Evolutionary conservation across 169 alveolate species (phyloP), one percentile per base, ranked within the genome.

Genomic region (Sarcocystis neurona): DNA sequence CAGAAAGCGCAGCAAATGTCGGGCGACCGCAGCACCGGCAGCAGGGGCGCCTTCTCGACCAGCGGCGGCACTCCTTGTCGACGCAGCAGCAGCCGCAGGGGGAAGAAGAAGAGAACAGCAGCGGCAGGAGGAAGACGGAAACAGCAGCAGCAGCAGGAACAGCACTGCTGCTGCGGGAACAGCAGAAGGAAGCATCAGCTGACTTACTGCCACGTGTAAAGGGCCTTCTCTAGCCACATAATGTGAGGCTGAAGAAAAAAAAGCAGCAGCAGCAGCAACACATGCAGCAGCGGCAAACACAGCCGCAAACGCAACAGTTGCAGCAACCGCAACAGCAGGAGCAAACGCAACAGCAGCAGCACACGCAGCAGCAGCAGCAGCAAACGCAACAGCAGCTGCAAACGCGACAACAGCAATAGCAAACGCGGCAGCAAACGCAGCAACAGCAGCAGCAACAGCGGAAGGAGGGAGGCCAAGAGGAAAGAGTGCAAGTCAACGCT

Each of bases 141-240:
- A 48, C 60, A 48, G 27, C 60, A 15, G 27, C 27, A 48, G 15
- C 60, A 48, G 60, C 27, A 48, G 27, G 60, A 10, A 15, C 6
- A 15, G 60, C 60, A 6, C 15, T 48, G 60, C 27, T 48, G 60
- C 15, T 48, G 6, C 15, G 60, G 6, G 20, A 20, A 53, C 10
- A 53, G 63, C 10, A 12, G 63, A 12, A 20, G 20, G 63, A 20
- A 10, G 63, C n/a, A 12, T 63, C 41, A 12, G 8, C 37, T 18
- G 3, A 2, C 86, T 50, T 20, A 79, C 86, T 74, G 4, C 86
- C 86, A 79, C 32, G 86, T 79, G 86, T 79, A 79, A 12, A 79
- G n/a, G 4, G 86, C 86, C 74, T 79, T 79, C 50, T 48, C 74
- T 30, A 79, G 74, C 86, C 86, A 79, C 47, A 56, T 79, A 47